Evolutionary conservation across 208 protist species (phyloP), one percentile per base, ranked within the genome.

Genomic region (Leishmania tarentolae): DNA sequence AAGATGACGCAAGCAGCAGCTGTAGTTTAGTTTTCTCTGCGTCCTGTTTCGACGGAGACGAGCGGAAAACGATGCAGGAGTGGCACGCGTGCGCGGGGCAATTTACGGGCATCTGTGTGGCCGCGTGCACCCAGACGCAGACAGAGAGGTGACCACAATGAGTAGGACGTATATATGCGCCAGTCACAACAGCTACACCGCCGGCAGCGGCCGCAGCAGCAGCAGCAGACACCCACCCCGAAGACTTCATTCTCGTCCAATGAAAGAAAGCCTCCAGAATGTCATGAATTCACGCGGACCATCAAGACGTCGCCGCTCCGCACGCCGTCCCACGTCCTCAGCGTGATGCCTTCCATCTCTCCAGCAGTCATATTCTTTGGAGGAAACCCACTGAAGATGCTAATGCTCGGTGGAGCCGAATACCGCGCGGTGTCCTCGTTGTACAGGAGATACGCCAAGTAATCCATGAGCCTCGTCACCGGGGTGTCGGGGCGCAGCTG

Each of bases 281-380:
- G 15, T 44, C 42, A 70, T 81, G 44, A 84, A 46, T 85, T 82
- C 59, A 93, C 84, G 28, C 89, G 90, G 44, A 95, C 87, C 77
- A 87, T 92, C 40, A 95, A 53, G 44, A 85, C 83, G 66, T 97
- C 94, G 13, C 91, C 90, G 56, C 87, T 94, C 31, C 90, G 88
- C 24, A 95, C 74, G 7, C 73, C 83, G 13, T 76, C 40, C 83
- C 89, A 95, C 19, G 73, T 82, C 19, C 35, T 75, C 31, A 97
- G 66, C 28, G 87, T 83, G 31, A 87, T 46, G 9, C 78, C 83
- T 8, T 78, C 50, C 78, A 83, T 80, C 28, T 73, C 59, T 42
- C 63, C 71, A 47, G 82, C 63, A 24, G 79, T 81, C 42, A 96
- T 61, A 53, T 87, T 85, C 50, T 78, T 86, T 1, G 94, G 91